Evolutionary conservation across 768 basidiomycete species (phyloP), one percentile per base, ranked within the genome.

Genomic region (Mycena maculata): DNA sequence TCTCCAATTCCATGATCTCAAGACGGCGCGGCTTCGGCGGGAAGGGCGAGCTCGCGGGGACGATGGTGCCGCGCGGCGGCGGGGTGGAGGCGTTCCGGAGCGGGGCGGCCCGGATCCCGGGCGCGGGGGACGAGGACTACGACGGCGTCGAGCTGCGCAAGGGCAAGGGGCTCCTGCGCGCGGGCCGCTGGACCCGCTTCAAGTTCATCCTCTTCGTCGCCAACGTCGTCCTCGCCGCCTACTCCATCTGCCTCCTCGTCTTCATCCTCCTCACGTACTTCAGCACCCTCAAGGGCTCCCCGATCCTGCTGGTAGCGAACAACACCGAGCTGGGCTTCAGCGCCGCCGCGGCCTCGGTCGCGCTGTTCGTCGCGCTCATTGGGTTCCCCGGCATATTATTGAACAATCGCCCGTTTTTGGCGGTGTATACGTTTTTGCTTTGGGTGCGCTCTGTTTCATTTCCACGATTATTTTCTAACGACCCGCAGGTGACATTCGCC

Each of bases 371-470:
- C 56, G 56, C 75, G 0, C 63, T 77, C 11, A 70, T 80, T 18
- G 79, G 78, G 2, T 70, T 59, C 4, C 76, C 79, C 27, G 74
- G 79, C 15, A 78, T 70, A 10, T 28, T 70, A 9, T 58, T 70
- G 20, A 71, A 71, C 39, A 67, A 71, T 48, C 69, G 69, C 50
- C 57, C 87, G 48, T 94, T 95, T 85, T 87, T 94, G 61, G 91
- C 92, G n/a, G 78, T 88, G 60, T 94, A 93, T 80, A 85, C 93
- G 68, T 90, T 93, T 76, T 74, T 91, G 33, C 85, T 90, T 54
- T 95, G 93, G 93, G 76, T 91, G 73, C 86, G 86, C 58, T 6
- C 33, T 13, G 33, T 36, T 36, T n/a, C n/a, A n/a, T n/a, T n/a
- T n/a, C n/a, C n/a, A n/a, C n/a, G n/a, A n/a, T n/a, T n/a, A n/a